Evolutionary conservation across 495 filamentous ascomycete genomes (phyloP).

Genomic region (Hypoxylon crocopeplum): DNA sequence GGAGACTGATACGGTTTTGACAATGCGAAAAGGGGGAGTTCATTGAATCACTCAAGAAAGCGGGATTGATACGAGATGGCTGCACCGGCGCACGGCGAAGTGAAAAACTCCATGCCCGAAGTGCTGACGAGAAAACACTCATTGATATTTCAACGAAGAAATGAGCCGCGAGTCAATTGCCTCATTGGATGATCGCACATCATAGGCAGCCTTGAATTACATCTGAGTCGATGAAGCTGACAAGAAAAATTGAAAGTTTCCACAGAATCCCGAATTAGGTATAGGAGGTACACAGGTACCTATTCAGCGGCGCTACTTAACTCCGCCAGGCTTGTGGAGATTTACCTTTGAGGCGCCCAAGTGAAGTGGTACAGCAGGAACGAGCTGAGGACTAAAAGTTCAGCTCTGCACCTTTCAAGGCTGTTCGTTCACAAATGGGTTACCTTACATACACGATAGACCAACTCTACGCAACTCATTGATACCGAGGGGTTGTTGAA

Average conservation of each 20-base stretch:
- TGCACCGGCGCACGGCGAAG: slow-evolving; percentile 23
- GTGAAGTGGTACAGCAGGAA: too few species aligned
- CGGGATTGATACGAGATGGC: slow-evolving; percentile 8
- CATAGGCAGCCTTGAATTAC: slow-evolving; percentile 2
- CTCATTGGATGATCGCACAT: slow-evolving; percentile 17
- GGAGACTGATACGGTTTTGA: not conserved
- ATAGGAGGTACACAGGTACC: too few species aligned
- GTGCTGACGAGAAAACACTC: slow-evolving; percentile 26
- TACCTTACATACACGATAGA: too few species aligned
- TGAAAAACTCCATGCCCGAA: slow-evolving; percentile 38
- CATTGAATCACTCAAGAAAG: not conserved
- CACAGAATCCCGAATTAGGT: too few species aligned
- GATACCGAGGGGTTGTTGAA: too few species aligned
- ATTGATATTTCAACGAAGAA: slow-evolving; percentile 18
- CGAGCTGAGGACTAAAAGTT: too few species aligned
- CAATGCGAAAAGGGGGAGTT: not conserved
- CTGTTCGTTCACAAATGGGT: too few species aligned
- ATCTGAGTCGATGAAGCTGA: slow-evolving; percentile 21
- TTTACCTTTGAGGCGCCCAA: too few species aligned
- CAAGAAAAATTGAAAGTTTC: not conserved
- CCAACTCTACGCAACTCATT: too few species aligned
- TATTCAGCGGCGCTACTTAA: slow-evolving; percentile 10
- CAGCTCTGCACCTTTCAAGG: too few species aligned
- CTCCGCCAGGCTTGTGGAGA: slow-evolving; percentile 4
- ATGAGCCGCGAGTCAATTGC: slow-evolving; percentile 14